A percentile compares a stretch with the other conserved stretches of the same genome.
These are phyloP conservation scores for Aspergillus sp. DNA, from an alignment of 2,329 filamentous ascomycete species.

Conservation along the genomic window DNA sequence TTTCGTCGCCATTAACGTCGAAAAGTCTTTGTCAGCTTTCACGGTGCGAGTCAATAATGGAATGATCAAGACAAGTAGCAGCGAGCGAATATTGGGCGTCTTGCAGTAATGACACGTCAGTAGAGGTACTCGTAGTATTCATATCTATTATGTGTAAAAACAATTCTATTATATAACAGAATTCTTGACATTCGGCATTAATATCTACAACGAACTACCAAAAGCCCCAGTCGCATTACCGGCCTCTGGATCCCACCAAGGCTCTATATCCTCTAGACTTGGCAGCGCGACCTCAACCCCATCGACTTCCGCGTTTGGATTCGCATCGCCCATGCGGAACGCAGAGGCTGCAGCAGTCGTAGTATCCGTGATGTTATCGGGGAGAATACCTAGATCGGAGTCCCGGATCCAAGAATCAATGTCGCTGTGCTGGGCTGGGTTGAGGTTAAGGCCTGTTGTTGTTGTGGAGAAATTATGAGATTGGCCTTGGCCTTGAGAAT, in stretches of 20 bases:
- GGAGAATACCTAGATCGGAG: conserved; percentile 27
- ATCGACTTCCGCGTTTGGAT: conserved; percentile 3
- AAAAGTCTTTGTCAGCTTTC: too few relatives aligned
- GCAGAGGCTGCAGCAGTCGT: background rate
- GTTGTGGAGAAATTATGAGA: background rate
- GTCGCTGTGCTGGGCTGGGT: conserved; percentile 18
- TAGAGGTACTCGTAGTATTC: too few relatives aligned
- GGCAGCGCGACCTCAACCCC: conserved; percentile 17
- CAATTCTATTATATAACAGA: too few relatives aligned
- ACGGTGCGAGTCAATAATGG: too few relatives aligned
- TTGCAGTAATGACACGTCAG: too few relatives aligned
- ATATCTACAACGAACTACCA: background rate
- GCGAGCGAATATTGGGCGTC: too few relatives aligned
- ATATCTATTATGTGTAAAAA: too few relatives aligned
- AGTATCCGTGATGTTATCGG: conserved; percentile 19
- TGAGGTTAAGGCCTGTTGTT: conserved; percentile 1
- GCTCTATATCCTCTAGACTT: conserved; percentile 28
- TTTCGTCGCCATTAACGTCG: too few relatives aligned
- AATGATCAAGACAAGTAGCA: too few relatives aligned
- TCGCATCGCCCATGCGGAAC: conserved; percentile 7
- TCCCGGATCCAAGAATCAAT: conserved; percentile 31
- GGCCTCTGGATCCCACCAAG: conserved; percentile 30
- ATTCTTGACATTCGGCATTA: too few relatives aligned
- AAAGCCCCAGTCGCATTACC: background rate
- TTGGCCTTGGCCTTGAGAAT: background rate